These are phyloP conservation scores for Dictyostelium firmibasis DNA, from an alignment of 78 protist genomes.

Conservation along the genomic window DNA sequence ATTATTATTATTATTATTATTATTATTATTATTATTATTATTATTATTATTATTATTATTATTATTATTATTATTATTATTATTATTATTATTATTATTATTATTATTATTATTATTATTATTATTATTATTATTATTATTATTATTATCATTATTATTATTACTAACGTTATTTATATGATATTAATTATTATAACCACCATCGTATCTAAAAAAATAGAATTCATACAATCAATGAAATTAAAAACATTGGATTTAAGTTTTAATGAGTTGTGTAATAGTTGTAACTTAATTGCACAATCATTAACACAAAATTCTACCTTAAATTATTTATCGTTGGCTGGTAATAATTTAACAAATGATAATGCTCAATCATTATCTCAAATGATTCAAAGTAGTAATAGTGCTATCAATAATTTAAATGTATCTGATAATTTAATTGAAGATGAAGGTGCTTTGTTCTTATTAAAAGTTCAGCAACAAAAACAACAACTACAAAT, in stretches of 20 bases:
- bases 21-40: no score
- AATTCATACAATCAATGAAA: conserved; percentile 71
- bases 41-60: no score
- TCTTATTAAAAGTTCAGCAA: conserved; percentile 14
- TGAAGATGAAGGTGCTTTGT: conserved; percentile 61
- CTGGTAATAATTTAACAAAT: conserved; percentile 31
- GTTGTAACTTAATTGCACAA: conserved; percentile 46
- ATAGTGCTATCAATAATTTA: not conserved
- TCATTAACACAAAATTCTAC: conserved; percentile 34
- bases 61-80: no score
- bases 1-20: no score
- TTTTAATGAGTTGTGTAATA: conserved; percentile 13
- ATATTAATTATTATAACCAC: no score
- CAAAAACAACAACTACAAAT: not conserved
- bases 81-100: no score
- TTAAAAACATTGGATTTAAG: conserved; percentile 36
- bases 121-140: no score
- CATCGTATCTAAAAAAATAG: no score
- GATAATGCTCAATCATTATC: conserved; percentile 63
- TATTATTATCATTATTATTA: no score
- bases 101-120: no score
- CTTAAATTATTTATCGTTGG: not conserved
- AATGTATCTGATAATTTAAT: conserved; percentile 47
- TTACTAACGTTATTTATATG: no score
- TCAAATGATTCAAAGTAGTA: conserved; percentile 34